phyloP scores from a whole-genome alignment of 179 eudicot species.

The Spinacia oleracea region DNA sequence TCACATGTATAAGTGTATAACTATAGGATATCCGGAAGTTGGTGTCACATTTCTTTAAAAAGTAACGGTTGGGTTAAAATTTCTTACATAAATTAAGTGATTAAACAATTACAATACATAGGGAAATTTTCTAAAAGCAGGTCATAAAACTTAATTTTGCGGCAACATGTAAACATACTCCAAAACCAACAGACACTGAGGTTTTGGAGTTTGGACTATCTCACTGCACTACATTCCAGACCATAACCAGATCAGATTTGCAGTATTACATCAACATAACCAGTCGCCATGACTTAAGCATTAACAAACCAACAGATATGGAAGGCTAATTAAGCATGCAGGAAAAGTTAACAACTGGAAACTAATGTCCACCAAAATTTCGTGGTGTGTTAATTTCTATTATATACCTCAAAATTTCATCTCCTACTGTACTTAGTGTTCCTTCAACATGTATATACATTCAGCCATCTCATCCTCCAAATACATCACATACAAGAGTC shows the following conservation, averaged over 20 bases:
- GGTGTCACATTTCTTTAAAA: too few species aligned
- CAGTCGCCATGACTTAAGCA: not conserved
- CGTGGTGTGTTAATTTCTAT: slow-evolving; percentile 2
- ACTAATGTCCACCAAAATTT: not conserved
- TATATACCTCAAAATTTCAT: slow-evolving; percentile 28
- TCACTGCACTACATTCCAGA: too few species aligned
- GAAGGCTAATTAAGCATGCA: not conserved
- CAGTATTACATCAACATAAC: not conserved
- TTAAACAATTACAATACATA: too few species aligned
- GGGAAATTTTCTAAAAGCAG: too few species aligned
- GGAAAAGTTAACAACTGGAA: not conserved
- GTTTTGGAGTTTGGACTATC: too few species aligned
- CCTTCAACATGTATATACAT: slow-evolving; percentile 19
- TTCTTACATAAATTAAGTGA: too few species aligned
- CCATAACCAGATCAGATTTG: not conserved
- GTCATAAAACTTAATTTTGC: too few species aligned
- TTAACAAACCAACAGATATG: not conserved
- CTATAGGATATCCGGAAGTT: too few species aligned
- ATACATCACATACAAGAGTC: slow-evolving; percentile 16
- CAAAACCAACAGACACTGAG: too few species aligned
- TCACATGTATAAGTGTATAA: too few species aligned
- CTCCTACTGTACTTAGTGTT: slow-evolving; percentile 11
- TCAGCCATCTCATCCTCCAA: slow-evolving; percentile 7
- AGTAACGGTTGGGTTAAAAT: too few species aligned
- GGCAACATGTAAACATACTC: too few species aligned